These are phyloP conservation scores for Rhizophagus clarus DNA, from an alignment of 192 early-diverging fungal species.

Conservation along the genomic window DNA sequence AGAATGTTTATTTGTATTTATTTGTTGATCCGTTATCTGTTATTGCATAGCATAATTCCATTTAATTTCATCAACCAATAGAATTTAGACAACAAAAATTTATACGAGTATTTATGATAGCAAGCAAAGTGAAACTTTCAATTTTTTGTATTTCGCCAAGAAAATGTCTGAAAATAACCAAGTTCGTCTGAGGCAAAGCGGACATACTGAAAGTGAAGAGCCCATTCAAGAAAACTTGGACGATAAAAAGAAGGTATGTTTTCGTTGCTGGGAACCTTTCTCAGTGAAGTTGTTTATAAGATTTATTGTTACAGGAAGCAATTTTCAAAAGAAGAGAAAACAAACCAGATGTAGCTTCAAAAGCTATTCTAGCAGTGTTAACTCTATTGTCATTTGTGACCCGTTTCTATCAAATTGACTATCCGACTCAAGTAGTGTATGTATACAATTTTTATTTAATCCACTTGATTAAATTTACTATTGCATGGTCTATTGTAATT, in stretches of 20 bases:
- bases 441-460: constrained; percentile 7
- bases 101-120: no score
- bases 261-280: neutral
- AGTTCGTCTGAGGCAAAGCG: no score
- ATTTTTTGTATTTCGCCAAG: no score
- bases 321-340: neutral
- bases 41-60: no score
- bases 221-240: neutral
- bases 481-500: neutral
- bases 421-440: constrained; percentile 77
- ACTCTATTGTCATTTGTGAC: constrained; percentile 57
- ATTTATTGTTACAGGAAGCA: neutral
- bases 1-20: no score
- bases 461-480: neutral
- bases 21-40: no score
- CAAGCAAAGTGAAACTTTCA: no score
- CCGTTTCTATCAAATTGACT: constrained; percentile 69
- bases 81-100: no score
- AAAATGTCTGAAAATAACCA: no score
- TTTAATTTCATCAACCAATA: no score
- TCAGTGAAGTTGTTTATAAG: neutral
- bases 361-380: constrained; percentile 34
- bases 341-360: neutral
- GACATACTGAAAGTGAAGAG: no score
- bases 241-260: constrained; percentile 1